Conservation (phyloP, 208 protist species). For the Blastocrithidia nonstop region DNA sequence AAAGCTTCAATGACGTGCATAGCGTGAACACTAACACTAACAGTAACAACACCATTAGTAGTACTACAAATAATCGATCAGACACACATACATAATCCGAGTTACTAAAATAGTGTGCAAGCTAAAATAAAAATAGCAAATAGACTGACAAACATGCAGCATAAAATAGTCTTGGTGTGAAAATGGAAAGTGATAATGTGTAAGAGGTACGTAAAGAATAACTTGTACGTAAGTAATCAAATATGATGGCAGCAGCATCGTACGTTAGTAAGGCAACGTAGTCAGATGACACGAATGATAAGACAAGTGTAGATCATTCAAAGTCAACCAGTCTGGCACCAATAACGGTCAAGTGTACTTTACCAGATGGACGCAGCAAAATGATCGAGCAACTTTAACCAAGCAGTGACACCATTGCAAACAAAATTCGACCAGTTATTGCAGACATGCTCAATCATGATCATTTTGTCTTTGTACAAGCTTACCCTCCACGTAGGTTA, state of each 20-base stretch:
- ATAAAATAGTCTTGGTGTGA: too few relatives aligned
- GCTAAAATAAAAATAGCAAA: too few relatives aligned
- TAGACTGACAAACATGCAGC: too few relatives aligned
- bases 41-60: not conserved
- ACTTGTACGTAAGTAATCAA: too few relatives aligned
- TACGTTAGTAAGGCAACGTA: not conserved
- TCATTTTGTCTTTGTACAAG: constrained; percentile 33
- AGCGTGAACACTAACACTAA: not conserved
- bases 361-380: constrained; percentile 31
- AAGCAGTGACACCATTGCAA: constrained; percentile 17
- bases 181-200: too few relatives aligned
- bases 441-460: constrained; percentile 10
- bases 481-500: constrained; percentile 32
- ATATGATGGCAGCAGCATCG: constrained; percentile 1
- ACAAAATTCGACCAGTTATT: constrained; percentile 25
- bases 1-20: not conserved
- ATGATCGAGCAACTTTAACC: constrained; percentile 16
- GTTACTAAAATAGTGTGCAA: too few relatives aligned
- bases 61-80: too few relatives aligned
- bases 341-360: constrained; percentile 40
- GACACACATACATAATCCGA: too few relatives aligned
- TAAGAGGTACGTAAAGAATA: too few relatives aligned
- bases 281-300: constrained; percentile 2
- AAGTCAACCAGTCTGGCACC: not conserved
- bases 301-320: not conserved